Evolutionary conservation across 148 eudicot genomes (phyloP).

Genomic region (Persicaria tinctoria): DNA sequence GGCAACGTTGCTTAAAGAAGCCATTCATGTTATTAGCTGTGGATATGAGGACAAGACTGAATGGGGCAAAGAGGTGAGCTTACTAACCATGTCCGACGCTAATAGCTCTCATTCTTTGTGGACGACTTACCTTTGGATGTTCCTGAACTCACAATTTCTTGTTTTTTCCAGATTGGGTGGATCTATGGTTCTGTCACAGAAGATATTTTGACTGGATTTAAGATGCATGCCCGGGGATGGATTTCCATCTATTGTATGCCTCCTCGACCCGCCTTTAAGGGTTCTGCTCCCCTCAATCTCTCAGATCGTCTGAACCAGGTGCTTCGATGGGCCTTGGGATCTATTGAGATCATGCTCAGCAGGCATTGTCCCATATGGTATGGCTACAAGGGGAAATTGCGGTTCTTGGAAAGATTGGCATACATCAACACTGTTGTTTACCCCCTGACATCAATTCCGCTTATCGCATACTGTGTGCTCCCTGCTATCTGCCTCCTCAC

Average conservation of each 20-base stretch:
- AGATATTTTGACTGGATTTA: slow-evolving; percentile 65
- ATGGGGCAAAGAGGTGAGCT: slow-evolving; percentile 91
- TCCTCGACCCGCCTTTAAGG: slow-evolving; percentile 59
- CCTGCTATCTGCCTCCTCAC: slow-evolving; percentile 63
- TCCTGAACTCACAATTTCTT: neutral
- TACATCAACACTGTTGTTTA: slow-evolving; percentile 61
- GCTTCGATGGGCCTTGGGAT: slow-evolving; percentile 70
- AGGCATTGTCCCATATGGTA: slow-evolving; percentile 74
- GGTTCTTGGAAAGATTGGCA: slow-evolving; percentile 50
- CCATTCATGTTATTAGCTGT: slow-evolving; percentile 92
- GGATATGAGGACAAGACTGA: slow-evolving; percentile 88
- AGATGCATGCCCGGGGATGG: slow-evolving; percentile 72
- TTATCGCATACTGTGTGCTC: slow-evolving; percentile 51
- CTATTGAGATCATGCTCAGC: slow-evolving; percentile 57
- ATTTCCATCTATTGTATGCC: slow-evolving; percentile 63
- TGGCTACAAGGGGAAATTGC: slow-evolving; percentile 48
- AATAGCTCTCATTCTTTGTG: neutral
- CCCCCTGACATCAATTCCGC: slow-evolving; percentile 57
- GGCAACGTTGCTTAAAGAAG: slow-evolving; percentile 75
- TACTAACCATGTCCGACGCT: neutral
- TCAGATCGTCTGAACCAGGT: slow-evolving; percentile 67
- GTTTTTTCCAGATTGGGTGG: slow-evolving; percentile 52
- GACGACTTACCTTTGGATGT: neutral
- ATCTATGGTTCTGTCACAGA: slow-evolving; percentile 64
- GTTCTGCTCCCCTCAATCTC: slow-evolving; percentile 67